A percentile compares a stretch with the other conserved stretches of the same genome.
These are phyloP conservation scores for Juglanconis juglandina DNA, from an alignment of 2,329 filamentous ascomycete species.

Conservation along the genomic window DNA sequence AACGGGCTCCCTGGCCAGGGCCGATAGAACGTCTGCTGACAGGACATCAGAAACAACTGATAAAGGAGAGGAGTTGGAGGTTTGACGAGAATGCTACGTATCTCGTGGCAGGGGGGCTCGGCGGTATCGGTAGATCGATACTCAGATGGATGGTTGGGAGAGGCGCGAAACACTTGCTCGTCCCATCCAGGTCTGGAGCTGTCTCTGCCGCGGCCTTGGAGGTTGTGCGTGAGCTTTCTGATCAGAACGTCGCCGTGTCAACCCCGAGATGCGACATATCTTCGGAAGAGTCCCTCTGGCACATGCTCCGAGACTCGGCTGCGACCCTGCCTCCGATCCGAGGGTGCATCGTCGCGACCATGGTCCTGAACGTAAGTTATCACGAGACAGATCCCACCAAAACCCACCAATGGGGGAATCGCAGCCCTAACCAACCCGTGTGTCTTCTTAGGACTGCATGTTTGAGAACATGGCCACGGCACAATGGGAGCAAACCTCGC, in stretches of 20 bases:
- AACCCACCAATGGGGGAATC: neutral
- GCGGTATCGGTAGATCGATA: constrained; percentile 26
- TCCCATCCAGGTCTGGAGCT: constrained; percentile 19
- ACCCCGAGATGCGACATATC: neutral
- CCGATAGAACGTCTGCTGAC: neutral
- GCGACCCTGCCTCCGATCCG: neutral
- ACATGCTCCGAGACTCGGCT: neutral
- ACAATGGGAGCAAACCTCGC: constrained; percentile 16
- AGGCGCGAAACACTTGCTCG: constrained; percentile 21
- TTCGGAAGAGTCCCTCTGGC: neutral
- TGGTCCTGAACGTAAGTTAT: neutral
- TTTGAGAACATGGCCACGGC: neutral
- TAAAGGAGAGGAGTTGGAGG: constrained; percentile 22
- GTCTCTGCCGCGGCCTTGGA: constrained; percentile 4
- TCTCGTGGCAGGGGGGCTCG: constrained; percentile 27
- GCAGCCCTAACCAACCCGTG: neutral
- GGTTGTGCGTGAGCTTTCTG: neutral
- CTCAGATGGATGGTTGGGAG: constrained; percentile 20
- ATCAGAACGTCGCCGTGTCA: neutral
- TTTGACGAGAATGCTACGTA: constrained; percentile 27
- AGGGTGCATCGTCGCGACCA: constrained; percentile 1
- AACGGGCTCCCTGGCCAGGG: neutral
- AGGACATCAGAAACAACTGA: neutral
- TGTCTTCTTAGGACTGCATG: neutral
- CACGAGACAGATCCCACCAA: no score